phyloP scores from a whole-genome alignment of 2,329 filamentous ascomycete genomes.

The Daldinia sp. region DNA sequence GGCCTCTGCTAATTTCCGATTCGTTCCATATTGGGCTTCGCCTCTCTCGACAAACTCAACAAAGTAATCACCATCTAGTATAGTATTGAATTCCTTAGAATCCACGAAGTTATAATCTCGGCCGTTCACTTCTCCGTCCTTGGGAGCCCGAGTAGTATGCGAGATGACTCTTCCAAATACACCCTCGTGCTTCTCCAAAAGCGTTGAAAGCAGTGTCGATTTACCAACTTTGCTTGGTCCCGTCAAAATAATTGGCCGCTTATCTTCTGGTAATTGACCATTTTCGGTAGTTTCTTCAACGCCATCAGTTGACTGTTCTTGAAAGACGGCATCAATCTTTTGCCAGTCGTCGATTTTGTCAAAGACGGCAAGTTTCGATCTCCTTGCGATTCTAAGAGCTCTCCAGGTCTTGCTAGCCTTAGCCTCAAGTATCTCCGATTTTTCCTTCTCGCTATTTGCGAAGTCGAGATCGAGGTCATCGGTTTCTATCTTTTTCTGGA shows the following conservation, averaged over 20 bases:
- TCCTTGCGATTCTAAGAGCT: constrained; percentile 80
- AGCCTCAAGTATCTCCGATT: constrained; percentile 65
- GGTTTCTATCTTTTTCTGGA: constrained; percentile 76
- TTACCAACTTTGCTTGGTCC: constrained; percentile 70
- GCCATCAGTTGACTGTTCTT: constrained; percentile 51
- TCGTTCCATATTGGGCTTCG: constrained; percentile 64
- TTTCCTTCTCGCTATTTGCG: constrained; percentile 70
- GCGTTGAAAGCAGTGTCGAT: constrained; percentile 67
- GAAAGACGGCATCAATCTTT: constrained; percentile 68
- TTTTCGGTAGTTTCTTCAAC: constrained; percentile 44
- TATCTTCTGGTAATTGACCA: constrained; percentile 54
- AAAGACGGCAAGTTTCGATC: constrained; percentile 76
- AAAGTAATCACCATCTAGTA: constrained; percentile 67
- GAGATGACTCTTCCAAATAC: constrained; percentile 68
- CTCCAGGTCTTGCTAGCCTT: constrained; percentile 93
- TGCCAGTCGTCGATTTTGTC: constrained; percentile 88
- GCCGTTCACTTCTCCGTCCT: constrained; percentile 61
- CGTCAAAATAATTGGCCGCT: constrained; percentile 69
- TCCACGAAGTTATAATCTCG: constrained; percentile 65
- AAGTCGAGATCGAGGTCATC: constrained; percentile 89
- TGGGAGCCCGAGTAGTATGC: constrained; percentile 62
- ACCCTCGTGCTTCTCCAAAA: constrained; percentile 69
- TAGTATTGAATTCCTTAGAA: constrained; percentile 61
- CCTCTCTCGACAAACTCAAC: constrained; percentile 63
- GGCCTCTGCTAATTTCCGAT: constrained; percentile 59